phyloP scores from a whole-genome alignment of 768 basidiomycete species.

The Boletus reticuloceps region DNA sequence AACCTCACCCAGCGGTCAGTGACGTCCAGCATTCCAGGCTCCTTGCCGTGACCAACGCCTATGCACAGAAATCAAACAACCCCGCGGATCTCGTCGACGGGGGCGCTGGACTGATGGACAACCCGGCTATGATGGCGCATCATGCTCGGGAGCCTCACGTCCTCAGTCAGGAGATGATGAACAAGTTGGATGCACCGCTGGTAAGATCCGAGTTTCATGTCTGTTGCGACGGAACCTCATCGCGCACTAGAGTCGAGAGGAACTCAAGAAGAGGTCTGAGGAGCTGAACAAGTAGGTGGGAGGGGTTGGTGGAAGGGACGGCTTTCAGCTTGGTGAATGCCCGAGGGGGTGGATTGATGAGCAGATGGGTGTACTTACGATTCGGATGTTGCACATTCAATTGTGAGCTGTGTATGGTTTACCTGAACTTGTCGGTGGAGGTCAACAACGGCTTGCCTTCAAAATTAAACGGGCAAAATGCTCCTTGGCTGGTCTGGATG shows the following conservation, averaged over 20 bases:
- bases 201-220: constrained; percentile 30
- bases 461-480: no score
- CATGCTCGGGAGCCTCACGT: constrained; percentile 52
- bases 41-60: neutral
- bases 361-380: neutral
- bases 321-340: no score
- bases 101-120: constrained; percentile 36
- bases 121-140: constrained; percentile 43
- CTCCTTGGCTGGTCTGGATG: no score
- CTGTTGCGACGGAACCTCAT: neutral
- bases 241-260: constrained; percentile 45
- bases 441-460: no score
- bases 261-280: constrained; percentile 44
- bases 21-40: neutral
- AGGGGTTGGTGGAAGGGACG: no score
- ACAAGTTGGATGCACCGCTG: constrained; percentile 45
- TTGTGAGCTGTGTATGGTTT: no score
- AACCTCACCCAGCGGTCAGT: constrained; percentile 62
- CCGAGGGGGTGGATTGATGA: no score
- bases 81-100: constrained; percentile 49
- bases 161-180: constrained; percentile 43
- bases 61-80: constrained; percentile 54
- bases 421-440: no score
- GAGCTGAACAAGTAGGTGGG: constrained; percentile 40
- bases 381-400: no score